These are phyloP conservation scores for Heliamphora pulchella DNA, from an alignment of 179 eudicot genomes.

Conservation along the genomic window DNA sequence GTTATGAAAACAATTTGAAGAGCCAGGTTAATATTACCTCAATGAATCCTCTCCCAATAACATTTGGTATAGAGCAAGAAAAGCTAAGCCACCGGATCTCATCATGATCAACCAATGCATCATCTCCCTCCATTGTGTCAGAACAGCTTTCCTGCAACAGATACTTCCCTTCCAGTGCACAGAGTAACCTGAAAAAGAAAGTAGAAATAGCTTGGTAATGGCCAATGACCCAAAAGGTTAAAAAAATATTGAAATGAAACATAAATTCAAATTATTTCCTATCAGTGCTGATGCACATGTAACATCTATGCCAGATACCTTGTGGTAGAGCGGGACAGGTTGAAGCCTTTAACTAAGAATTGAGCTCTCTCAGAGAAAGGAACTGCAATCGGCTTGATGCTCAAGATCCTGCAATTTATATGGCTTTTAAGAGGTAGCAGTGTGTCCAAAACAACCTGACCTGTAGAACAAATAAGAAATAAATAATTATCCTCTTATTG, in stretches of 20 bases:
- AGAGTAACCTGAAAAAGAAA: constrained; percentile 46
- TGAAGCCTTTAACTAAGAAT: constrained; percentile 55
- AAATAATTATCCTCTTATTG: not conserved
- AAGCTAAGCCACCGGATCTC: constrained; percentile 51
- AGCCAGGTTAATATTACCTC: constrained; percentile 45
- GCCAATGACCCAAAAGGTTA: not conserved
- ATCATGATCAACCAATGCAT: constrained; percentile 31
- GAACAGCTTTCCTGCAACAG: constrained; percentile 51
- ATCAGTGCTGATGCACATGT: not conserved
- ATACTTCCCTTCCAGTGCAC: constrained; percentile 74
- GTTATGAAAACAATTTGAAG: not conserved
- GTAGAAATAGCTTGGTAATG: not conserved
- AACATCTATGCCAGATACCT: constrained; percentile 38
- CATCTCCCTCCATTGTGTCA: constrained; percentile 32
- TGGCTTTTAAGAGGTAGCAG: constrained; percentile 42
- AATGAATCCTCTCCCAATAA: constrained; percentile 76
- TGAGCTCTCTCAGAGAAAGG: constrained; percentile 43
- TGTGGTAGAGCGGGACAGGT: constrained; percentile 50
- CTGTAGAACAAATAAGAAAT: constrained; percentile 34
- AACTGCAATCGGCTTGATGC: constrained; percentile 84
- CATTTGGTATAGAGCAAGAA: constrained; percentile 54
- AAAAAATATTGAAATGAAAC: not conserved
- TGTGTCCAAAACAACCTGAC: constrained; percentile 66
- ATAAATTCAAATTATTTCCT: not conserved
- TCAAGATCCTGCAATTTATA: constrained; percentile 39